phyloP scores from a whole-genome alignment of 2,329 filamentous ascomycete genomes.

The Ceratocystis cacaofunesta region DNA sequence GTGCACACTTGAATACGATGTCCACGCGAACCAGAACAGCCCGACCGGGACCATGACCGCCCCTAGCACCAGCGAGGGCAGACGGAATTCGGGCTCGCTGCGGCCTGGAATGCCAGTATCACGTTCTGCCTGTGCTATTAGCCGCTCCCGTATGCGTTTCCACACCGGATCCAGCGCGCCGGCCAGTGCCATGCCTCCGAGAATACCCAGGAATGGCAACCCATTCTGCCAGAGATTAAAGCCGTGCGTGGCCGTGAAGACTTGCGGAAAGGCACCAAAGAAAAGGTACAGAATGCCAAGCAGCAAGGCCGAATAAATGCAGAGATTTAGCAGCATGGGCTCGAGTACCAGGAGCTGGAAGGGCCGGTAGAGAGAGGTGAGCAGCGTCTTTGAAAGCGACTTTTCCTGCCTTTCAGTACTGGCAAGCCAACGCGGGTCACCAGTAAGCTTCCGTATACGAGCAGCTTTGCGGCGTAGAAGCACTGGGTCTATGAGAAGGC shows the following conservation, averaged over 20 bases:
- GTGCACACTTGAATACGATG: conserved; percentile 56
- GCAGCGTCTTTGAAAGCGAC: conserved; percentile 49
- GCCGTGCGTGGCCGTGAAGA: conserved; percentile 59
- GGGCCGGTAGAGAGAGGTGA: conserved; percentile 48
- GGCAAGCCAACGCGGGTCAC: conserved; percentile 61
- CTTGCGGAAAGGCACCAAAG: conserved; percentile 72
- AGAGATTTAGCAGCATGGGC: conserved; percentile 74
- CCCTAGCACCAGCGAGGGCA: conserved; percentile 63
- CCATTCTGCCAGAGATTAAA: conserved; percentile 70
- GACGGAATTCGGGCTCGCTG: conserved; percentile 73
- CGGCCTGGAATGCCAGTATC: conserved; percentile 36
- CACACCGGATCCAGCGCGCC: conserved; percentile 51
- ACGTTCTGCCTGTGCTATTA: conserved; percentile 39
- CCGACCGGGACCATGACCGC: conserved; percentile 63
- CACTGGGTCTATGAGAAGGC: conserved; percentile 39
- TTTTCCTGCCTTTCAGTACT: conserved; percentile 59
- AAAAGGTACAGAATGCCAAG: conserved; percentile 81
- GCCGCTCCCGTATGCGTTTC: conserved; percentile 41
- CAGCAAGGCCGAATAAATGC: conserved; percentile 70
- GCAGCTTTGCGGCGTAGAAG: conserved; percentile 59
- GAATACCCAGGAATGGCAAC: conserved; percentile 59
- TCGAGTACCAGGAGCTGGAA: conserved; percentile 68
- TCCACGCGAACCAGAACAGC: conserved; percentile 83
- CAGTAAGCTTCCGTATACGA: conserved; percentile 55
- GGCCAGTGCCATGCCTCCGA: conserved; percentile 52